Evolutionary conservation across 2,329 filamentous ascomycete genomes (phyloP).

Genomic region (Scytalidium lignicola): DNA sequence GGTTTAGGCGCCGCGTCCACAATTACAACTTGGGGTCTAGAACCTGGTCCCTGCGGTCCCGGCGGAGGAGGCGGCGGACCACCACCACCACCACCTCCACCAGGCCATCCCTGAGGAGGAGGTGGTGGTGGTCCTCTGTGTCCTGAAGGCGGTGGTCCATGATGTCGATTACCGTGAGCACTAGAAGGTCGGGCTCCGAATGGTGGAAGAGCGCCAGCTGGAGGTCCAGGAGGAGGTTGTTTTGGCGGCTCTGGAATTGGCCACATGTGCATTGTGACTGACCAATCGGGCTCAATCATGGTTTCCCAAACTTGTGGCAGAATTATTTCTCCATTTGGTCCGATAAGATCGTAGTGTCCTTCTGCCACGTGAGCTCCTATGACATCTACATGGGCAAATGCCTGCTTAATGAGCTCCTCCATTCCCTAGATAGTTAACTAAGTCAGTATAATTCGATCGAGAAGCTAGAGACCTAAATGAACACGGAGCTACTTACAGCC

Average conservation of each 20-base stretch:
- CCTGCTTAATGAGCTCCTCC: conserved; percentile 81
- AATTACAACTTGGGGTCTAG: conserved; percentile 6
- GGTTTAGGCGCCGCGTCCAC: conserved; percentile 8
- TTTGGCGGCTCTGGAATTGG: conserved; percentile 45
- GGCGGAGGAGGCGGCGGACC: conserved; percentile 10
- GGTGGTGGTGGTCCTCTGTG: conserved; percentile 16
- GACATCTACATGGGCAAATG: conserved; percentile 72
- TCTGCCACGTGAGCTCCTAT: conserved; percentile 72
- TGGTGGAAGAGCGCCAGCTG: background rate
- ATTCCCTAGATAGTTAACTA: conserved; percentile 54
- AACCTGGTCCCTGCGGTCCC: conserved; percentile 9
- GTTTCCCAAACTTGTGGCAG: conserved; percentile 78
- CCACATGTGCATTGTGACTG: conserved; percentile 64
- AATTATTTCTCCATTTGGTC: conserved; percentile 77
- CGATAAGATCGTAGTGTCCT: conserved; percentile 75
- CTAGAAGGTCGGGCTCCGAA: background rate
- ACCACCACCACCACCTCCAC: no score
- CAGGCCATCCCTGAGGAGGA: conserved; percentile 11
- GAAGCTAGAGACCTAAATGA: conserved; percentile 1
- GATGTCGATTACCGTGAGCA: background rate
- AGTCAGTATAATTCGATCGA: conserved; percentile 17
- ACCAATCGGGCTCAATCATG: conserved; percentile 73
- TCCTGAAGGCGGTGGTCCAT: conserved; percentile 10
- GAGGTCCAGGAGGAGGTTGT: conserved; percentile 15
- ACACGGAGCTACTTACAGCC: conserved; percentile 52